A percentile compares a stretch with the other conserved stretches of the same genome.
Conservation (phyloP, 2,329 filamentous ascomycete genomes). For the Hypoxylon sp. region DNA sequence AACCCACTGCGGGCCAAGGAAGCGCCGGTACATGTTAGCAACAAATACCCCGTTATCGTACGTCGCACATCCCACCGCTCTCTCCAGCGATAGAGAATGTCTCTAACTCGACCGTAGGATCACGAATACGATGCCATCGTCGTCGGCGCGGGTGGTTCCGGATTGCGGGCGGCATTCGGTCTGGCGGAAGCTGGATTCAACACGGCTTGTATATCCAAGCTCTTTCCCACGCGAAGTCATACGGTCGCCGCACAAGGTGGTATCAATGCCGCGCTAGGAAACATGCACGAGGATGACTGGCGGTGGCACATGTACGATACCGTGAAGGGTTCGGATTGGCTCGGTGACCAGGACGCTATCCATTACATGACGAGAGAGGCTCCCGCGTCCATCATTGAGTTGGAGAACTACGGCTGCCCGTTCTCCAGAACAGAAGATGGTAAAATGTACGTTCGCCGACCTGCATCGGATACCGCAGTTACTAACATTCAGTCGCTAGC, state of each 20-base stretch:
- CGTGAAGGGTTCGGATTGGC: constrained; percentile 97
- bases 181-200: constrained; percentile 91
- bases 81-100: constrained; percentile 7
- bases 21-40: constrained; percentile 86
- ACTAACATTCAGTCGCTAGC: constrained; percentile 60
- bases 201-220: constrained; percentile 88
- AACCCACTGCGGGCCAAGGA: constrained; percentile 92
- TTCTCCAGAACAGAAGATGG: constrained; percentile 97
- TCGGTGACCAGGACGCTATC: constrained; percentile 96
- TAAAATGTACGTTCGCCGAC: constrained; percentile 76
- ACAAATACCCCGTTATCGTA: constrained; percentile 95
- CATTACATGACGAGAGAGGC: constrained; percentile 99
- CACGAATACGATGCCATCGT: constrained; percentile 99
- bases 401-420: constrained; percentile 97
- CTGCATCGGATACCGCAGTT: background rate
- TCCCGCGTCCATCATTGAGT: constrained; percentile 89
- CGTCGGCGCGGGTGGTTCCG: constrained; percentile 85
- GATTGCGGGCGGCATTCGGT: constrained; percentile 86
- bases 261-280: constrained; percentile 90
- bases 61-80: constrained; percentile 56
- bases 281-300: constrained; percentile 99
- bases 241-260: constrained; percentile 87
- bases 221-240: constrained; percentile 88
- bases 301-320: constrained; percentile 99
- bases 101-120: constrained; percentile 69